A percentile compares a stretch with the other conserved stretches of the same genome.
Evolutionary conservation across 305 asterid species (phyloP).

Genomic region (Solanum chacoense): DNA sequence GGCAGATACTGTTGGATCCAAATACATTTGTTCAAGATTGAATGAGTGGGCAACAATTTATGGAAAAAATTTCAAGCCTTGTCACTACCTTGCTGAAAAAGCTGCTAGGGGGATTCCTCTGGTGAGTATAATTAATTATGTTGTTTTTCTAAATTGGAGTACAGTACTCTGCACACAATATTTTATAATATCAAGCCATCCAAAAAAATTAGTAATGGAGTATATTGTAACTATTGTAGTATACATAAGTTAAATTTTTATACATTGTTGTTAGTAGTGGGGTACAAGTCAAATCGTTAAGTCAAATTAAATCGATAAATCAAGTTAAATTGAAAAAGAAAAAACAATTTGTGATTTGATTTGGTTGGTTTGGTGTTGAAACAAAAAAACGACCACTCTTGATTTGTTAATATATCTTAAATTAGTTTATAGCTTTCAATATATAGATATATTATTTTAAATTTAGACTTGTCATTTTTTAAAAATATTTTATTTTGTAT

Average conservation of each 20-base stretch:
- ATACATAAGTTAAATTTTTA: neutral
- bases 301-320: neutral
- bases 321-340: no score
- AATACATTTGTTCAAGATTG: slow-evolving; percentile 65
- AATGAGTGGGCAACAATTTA: slow-evolving; percentile 61
- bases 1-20: slow-evolving; percentile 90
- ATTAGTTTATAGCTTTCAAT: no score
- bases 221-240: neutral
- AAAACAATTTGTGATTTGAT: no score
- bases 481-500: no score
- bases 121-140: slow-evolving; percentile 34
- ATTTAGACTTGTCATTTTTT: no score
- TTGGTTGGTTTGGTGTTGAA: neutral
- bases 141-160: neutral
- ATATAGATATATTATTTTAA: no score
- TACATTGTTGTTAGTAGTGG: neutral
- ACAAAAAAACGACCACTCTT: neutral
- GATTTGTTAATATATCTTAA: no score
- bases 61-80: slow-evolving; percentile 83
- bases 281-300: neutral
- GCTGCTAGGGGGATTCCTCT: slow-evolving; percentile 69
- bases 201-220: neutral
- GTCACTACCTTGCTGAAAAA: slow-evolving; percentile 65
- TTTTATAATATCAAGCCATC: neutral
- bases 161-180: neutral